These are phyloP conservation scores for Pythium sp. DNA, from an alignment of 352 stramenopile species.

Conservation along the genomic window DNA sequence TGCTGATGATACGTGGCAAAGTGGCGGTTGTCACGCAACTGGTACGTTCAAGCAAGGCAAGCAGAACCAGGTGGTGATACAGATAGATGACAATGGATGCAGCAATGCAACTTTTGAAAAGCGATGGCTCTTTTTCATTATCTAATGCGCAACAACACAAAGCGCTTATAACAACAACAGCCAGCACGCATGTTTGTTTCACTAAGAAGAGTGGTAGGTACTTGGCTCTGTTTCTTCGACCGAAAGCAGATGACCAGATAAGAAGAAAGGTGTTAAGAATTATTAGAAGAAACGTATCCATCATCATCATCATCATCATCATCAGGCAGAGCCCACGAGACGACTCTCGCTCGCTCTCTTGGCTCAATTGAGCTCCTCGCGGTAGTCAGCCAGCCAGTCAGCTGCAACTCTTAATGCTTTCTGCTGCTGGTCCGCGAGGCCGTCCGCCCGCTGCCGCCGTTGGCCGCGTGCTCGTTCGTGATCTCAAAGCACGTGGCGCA, in stretches of 20 bases:
- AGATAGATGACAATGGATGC: too few species aligned
- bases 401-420: conserved; percentile 1
- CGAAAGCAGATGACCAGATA: conserved; percentile 1
- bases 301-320: not conserved
- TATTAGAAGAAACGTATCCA: not conserved
- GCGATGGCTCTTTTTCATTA: not conserved
- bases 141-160: not conserved
- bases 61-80: too few species aligned
- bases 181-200: not conserved
- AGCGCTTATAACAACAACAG: conserved; percentile 3
- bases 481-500: conserved; percentile 74
- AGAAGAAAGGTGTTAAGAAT: not conserved
- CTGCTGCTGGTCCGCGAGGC: conserved; percentile 12
- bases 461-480: conserved; percentile 4
- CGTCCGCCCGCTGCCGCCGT: conserved; percentile 2
- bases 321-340: not conserved
- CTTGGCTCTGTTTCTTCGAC: conserved; percentile 2
- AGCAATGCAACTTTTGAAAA: too few species aligned
- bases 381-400: not conserved
- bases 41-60: too few species aligned
- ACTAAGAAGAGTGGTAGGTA: too few species aligned
- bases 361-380: not conserved
- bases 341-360: not conserved
- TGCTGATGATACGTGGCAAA: too few species aligned
- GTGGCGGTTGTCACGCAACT: too few species aligned